Conservation (phyloP, 495 filamentous ascomycete species). For the Neurospora pannonica region DNA sequence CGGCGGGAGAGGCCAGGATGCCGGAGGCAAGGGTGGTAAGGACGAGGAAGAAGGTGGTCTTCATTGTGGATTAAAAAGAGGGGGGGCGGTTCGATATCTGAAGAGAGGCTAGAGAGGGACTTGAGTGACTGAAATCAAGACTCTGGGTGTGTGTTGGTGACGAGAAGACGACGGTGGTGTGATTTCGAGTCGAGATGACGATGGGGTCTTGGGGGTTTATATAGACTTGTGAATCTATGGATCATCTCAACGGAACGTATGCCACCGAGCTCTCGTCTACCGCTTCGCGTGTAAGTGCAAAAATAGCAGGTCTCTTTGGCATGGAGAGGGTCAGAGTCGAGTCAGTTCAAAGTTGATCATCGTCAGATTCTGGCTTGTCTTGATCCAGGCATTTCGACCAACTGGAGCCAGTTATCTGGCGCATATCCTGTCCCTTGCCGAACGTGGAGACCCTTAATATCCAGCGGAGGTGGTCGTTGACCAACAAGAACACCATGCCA, state of each 20-base stretch:
- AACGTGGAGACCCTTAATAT: neutral
- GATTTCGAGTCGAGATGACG: neutral
- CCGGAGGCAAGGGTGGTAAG: neutral
- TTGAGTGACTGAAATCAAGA: neutral
- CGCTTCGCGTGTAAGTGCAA: neutral
- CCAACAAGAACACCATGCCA: neutral
- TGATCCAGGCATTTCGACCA: neutral
- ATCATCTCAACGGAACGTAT: neutral
- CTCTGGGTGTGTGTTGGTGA: neutral
- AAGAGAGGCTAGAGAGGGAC: neutral
- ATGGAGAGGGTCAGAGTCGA: neutral
- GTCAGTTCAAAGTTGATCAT: neutral
- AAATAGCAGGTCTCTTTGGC: neutral
- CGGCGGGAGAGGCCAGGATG: constrained; percentile 3
- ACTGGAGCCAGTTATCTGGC: neutral
- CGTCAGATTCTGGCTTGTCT: neutral
- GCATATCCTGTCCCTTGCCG: neutral
- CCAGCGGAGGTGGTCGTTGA: neutral
- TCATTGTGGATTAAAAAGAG: constrained; percentile 1
- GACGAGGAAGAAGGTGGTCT: constrained; percentile 4
- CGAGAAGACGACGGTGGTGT: neutral
- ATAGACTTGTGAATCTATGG: neutral
- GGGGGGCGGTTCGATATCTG: neutral
- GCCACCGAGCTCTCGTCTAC: neutral
- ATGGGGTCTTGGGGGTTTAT: neutral